phyloP scores from a whole-genome alignment of 306 rosid species.

The Lathyrus oleraceus region DNA sequence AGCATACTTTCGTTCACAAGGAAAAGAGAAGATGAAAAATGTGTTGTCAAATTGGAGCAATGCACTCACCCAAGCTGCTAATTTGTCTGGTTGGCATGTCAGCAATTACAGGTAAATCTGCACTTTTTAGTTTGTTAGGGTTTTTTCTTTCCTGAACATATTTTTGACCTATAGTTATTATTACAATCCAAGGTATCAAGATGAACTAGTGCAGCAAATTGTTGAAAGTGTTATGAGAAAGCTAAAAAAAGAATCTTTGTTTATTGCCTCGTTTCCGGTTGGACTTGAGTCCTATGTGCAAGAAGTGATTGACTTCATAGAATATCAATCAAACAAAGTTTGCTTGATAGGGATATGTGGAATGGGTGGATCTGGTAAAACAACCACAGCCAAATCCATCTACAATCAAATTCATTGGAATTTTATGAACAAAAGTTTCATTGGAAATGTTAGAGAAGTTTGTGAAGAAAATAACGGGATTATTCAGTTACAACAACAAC shows the following conservation, averaged over 20 bases:
- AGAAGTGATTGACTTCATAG: background rate
- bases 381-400: background rate
- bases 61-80: background rate
- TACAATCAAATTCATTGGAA: background rate
- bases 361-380: constrained; percentile 19
- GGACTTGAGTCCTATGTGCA: background rate
- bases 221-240: background rate
- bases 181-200: background rate
- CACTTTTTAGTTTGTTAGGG: too few species aligned
- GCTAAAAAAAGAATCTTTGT: background rate
- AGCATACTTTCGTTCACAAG: too few species aligned
- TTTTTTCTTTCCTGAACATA: too few species aligned
- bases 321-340: background rate
- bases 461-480: background rate
- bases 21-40: too few species aligned
- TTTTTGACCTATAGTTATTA: too few species aligned
- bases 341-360: constrained; percentile 30
- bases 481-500: background rate
- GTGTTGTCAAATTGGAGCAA: background rate
- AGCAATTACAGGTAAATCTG: background rate
- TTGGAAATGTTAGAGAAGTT: constrained; percentile 13
- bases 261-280: background rate
- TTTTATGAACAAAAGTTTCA: background rate
- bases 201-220: background rate
- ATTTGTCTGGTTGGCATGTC: background rate